Conservation (phyloP, 1,284 basidiomycete species). For the Malassezia vespertilionis region DNA sequence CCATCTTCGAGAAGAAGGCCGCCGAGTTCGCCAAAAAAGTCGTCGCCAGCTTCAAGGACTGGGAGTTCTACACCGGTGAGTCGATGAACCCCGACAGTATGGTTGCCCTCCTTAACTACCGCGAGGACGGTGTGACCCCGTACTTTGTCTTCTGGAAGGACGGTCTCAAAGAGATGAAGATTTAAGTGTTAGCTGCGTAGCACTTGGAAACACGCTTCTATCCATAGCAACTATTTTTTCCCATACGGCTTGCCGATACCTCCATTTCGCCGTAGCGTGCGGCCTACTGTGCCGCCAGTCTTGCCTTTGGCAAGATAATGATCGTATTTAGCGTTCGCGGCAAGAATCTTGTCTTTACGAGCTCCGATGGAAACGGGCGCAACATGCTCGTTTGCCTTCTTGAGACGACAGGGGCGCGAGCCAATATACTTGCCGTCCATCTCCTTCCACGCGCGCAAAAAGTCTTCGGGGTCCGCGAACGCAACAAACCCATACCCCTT, state of each 20-base stretch:
- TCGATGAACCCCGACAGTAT: conserved; percentile 50
- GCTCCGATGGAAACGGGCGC: conserved; percentile 35
- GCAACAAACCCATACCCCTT: conserved; percentile 89
- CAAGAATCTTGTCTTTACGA: conserved; percentile 41
- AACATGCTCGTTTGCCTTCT: conserved; percentile 39
- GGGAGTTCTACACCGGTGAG: conserved; percentile 78
- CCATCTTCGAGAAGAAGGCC: conserved; percentile 75
- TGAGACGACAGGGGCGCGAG: conserved; percentile 38
- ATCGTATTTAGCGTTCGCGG: conserved; percentile 32
- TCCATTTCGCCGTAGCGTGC: conserved; percentile 23
- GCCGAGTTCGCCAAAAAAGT: conserved; percentile 56
- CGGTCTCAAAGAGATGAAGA: conserved; percentile 44
- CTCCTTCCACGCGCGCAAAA: conserved; percentile 96
- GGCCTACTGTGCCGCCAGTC: conserved; percentile 44
- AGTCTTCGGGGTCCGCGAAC: conserved; percentile 96
- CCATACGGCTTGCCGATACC: conserved; percentile 22
- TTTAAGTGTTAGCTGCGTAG: conserved; percentile 22
- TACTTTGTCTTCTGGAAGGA: conserved; percentile 54
- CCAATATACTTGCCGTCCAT: conserved; percentile 70
- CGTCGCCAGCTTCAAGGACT: conserved; percentile 78
- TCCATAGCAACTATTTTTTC: conserved; percentile 18
- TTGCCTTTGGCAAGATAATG: conserved; percentile 26
- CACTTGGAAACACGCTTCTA: background rate
- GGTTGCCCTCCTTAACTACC: conserved; percentile 50
- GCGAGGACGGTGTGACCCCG: conserved; percentile 55